Base-by-base conservation (phyloP, 2,329 filamentous ascomycete genomes). In the Beauveria australis region DNA sequence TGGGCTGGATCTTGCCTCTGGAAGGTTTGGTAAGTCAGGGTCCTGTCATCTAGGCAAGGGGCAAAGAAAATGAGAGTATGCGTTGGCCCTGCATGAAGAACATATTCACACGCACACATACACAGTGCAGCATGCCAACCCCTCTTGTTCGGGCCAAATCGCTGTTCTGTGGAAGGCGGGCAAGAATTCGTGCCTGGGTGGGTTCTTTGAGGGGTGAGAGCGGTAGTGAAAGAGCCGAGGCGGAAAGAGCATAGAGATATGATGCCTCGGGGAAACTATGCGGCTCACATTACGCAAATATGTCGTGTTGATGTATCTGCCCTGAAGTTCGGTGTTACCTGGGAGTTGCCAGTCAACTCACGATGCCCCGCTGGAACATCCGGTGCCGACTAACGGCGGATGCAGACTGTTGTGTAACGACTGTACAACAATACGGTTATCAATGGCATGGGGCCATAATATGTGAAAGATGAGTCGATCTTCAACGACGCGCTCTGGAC, bases 231-330 rank as follows among this genome's bases (percentile, higher is more conserved):
- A 33, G 19, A 49, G 24, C 5, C 16, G 16, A 16, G 10, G 54
- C 22, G 46, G 24, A 18, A 58, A 58, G 46, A 58, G 55, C 12
- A 30, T 22, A 51, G 55, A 58, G 55, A 58, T 33, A 58, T 48
- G 46, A 51, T 58, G 44, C 33, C 46, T 18, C 55, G 55, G 14
- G 55, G 33, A 19, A 41, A 51, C 33, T 30, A 49, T 24, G 9
- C 22, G 22, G 12, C 37, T 24, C 22, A 12, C 3, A 6, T 33
- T 19, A 26, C 10, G 7, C n/a, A 40, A 48, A n/a, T 12, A 48
- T 48, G 30, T 47, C 28, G n/a, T 56, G 7, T 10, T 26, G 22
- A 40, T 18, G 19, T 26, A 47, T 22, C 16, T 6, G 19, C 37
- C 9, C 10, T 3, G 33, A 44, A 10, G 12, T 44, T 16, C 37